These are phyloP conservation scores for Phascolomyces articulosus DNA, from an alignment of 371 early-diverging fungal genomes.

Conservation along the genomic window DNA sequence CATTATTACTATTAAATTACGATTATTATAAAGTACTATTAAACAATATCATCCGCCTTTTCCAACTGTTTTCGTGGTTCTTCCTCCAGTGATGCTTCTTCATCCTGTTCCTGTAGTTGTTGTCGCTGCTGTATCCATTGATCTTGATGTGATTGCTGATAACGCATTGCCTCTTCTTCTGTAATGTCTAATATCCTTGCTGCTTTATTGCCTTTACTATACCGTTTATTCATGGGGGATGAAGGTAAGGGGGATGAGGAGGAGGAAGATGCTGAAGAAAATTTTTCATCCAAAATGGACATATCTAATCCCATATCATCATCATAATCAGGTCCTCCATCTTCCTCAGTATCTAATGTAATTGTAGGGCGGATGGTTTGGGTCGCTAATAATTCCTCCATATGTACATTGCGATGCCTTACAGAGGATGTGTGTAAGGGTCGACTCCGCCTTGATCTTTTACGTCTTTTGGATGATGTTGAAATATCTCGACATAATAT, in stretches of 20 bases:
- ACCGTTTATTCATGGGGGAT: neutral
- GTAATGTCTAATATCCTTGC: conserved; percentile 38
- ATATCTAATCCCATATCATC: conserved; percentile 45
- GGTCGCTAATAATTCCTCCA: conserved; percentile 45
- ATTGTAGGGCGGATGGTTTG: conserved; percentile 39
- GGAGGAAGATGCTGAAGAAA: neutral
- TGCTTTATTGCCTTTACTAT: conserved; percentile 26
- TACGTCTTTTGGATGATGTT: neutral
- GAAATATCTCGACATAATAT: neutral
- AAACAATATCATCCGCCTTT: conserved; percentile 2
- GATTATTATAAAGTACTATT: neutral
- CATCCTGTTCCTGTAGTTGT: no score
- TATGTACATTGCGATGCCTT: conserved; percentile 17
- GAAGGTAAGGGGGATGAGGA: neutral
- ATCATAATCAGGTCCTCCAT: conserved; percentile 25
- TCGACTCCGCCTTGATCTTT: neutral
- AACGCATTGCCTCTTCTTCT: conserved; percentile 32
- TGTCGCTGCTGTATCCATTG: conserved; percentile 2
- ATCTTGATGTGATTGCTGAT: conserved; percentile 19
- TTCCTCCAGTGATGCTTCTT: no score
- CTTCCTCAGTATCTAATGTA: conserved; percentile 4
- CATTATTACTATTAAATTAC: neutral
- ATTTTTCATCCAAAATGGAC: conserved; percentile 29
- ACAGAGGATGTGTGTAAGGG: neutral
- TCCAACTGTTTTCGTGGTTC: neutral